Base-by-base conservation (phyloP, 2,329 filamentous ascomycete species). In the Davidsoniella neocaledoniae region DNA sequence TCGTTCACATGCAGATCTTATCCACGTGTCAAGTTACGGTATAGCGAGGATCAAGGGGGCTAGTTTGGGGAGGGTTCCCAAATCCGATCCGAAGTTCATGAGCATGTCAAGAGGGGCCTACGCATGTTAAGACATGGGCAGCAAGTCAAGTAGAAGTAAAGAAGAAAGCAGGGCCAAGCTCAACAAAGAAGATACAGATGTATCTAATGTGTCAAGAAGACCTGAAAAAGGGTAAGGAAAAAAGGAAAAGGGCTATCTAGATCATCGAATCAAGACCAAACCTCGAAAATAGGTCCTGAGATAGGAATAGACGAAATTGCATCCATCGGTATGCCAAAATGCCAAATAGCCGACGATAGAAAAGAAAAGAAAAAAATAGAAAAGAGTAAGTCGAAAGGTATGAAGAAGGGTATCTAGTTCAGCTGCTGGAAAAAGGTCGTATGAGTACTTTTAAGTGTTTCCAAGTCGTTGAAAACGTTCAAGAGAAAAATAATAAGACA, bases 201-300 rank as follows among this genome's bases (percentile, higher is more conserved):
- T 33, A 33, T 12, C 29, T 10, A 5, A 23, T 33, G 9, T 33
- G 37, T 40, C 8, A 39, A 40, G 7, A 38, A 14, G 14, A 21
- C 17, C n/a, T 33, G 16, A 21, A 37, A 46, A 19, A 25, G 38
- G 29, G 23, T 8, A 43, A 43, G 12, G 29, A 29, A 19, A 37
- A 37, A 43, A 21, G 17, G 26, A 46, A 42, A 36, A 48, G 21
- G 39, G 39, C 49, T 51, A 51, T 46, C 49, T 51, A 51, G 26
- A 51, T 47, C 37, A 40, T 39, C 19, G n/a, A 29, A 44, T 3
- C 4, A 23, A 36, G 49, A 51, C 25, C 25, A 39, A 26, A 19
- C 14, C 42, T 23, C 26, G 16, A 42, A 33, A 21, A 37, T 33
- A n/a, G 38, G 26, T 39, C 47, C 29, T 29, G 36, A 19, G 40